Base-by-base conservation (phyloP, 805 yeast species). In the Dipodascopsis uninucleata region DNA sequence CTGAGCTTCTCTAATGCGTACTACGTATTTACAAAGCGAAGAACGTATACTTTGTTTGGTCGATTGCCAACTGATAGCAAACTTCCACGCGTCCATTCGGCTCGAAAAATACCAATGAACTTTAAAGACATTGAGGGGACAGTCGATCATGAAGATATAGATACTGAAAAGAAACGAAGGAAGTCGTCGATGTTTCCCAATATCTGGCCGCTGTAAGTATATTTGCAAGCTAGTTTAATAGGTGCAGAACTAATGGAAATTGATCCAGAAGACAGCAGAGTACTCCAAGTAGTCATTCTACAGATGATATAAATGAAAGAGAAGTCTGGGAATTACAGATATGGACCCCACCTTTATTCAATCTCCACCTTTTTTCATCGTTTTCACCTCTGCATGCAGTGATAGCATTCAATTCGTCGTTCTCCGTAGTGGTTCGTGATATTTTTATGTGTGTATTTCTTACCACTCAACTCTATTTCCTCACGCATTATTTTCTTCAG, bases 311-410 rank as follows among this genome's bases (percentile, higher is more conserved):
- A n/a, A 39, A 32, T 10, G 28, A 10, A 7, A 16, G 17, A 16
- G 47, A 58, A 10, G 28, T 54, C 1, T 82, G 82, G 77, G 74
- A 76, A 45, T 60, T 84, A 32, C 66, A 64, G 16, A 74, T 82
- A 39, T 84, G 94, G 94, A 68, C 70, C 33, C 90, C 90, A 0
- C 72, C 82, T 0, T 69, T 69, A 51, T 79, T 81, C 59, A 71
- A 71, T 25, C 66, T 82, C 4, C 64, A 68, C 37, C 54, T 82
- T 2, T 70, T 76, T 23, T 67, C 76, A 2, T 62, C 76, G 1
- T 79, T 78, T 51, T 79, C 85, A 5, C 93, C 94, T 0, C 58
- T 78, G 7, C 74, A 71, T 37, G 52, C 77, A 6, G 41, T 71
- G 2, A 63, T 74, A n/a, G 62, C 78, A 42, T 63, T 69, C 49